A percentile compares a stretch with the other conserved stretches of the same genome.
Conservation (phyloP, 768 basidiomycete species). For the Dentipellis sp. region DNA sequence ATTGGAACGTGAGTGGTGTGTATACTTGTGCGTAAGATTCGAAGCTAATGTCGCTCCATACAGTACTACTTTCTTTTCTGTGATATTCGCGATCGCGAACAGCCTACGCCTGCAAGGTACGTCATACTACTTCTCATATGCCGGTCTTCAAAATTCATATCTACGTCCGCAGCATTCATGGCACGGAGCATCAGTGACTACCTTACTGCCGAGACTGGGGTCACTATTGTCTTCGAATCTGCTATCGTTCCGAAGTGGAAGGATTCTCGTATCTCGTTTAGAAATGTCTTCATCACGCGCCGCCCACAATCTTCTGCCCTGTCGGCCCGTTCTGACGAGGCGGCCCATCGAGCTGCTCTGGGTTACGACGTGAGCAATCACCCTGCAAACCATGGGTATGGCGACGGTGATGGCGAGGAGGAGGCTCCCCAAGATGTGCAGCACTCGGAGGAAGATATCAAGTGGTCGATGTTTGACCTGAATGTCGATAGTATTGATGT, state of each 20-base stretch:
- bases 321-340: slow-evolving; percentile 1
- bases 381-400: slow-evolving; percentile 56
- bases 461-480: slow-evolving; percentile 89
- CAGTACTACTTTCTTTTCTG: slow-evolving; percentile 93
- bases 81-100: slow-evolving; percentile 82
- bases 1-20: slow-evolving; percentile 71
- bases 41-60: background rate
- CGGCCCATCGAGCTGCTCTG: slow-evolving; percentile 46
- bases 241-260: slow-evolving; percentile 98
- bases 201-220: slow-evolving; percentile 86
- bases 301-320: slow-evolving; percentile 33
- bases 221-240: slow-evolving; percentile 92
- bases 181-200: slow-evolving; percentile 88
- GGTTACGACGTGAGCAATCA: slow-evolving; percentile 76
- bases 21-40: background rate
- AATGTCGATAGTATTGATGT: slow-evolving; percentile 94
- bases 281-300: slow-evolving; percentile 90
- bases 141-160: slow-evolving; percentile 7
- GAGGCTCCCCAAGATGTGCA: slow-evolving; percentile 2
- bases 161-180: slow-evolving; percentile 50
- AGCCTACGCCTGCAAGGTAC: slow-evolving; percentile 78
- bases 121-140: background rate
- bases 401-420: slow-evolving; percentile 19
- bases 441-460: slow-evolving; percentile 44
- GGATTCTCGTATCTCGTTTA: slow-evolving; percentile 91